Base-by-base conservation (phyloP, 441 rosid species). In the Populus hybrid region DNA sequence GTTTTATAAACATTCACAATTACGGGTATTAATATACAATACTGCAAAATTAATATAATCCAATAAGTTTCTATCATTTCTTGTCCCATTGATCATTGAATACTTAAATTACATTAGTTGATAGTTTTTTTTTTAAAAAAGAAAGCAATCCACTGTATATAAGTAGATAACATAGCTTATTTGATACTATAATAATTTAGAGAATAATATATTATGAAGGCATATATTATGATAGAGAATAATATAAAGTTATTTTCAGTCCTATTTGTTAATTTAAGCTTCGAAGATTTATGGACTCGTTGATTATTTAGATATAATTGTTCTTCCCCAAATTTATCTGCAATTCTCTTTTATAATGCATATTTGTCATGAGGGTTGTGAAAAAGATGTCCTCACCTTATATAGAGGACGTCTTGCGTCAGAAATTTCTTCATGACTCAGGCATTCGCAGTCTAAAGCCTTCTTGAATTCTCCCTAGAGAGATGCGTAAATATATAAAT, bases 401-500 rank as follows among this genome's bases (percentile, higher is more conserved):
- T 85, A 87, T 6, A 90, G 83, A 28, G 92, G 93, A 35, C 85
- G 86, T 65, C 93, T 81, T 11, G 88, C 90, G 83, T 90, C 93
- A n/a, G 87, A 80, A 77, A 84, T 81, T 63, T 67, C 40, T 70
- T 70, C 79, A 32, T 88, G 85, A 8, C 73, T 73, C 42, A 88
- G 79, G 79, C 96, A 89, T 50, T 85, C 76, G 80, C 90, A 84
- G 11, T 12, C 32, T 12, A 76, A 77, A 78, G 94, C 91, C 83
- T 81, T 84, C 42, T 69, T 12, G 30, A 78, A 66, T 67, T 88
- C 88, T 76, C 94, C 93, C 94, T 91, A 10, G n/a, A 59, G 7
- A 38, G 12, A 34, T 23, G 21, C 42, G 54, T 6, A 4, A 35
- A 21, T 11, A 40, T 1, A 40, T 63, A 18, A 38, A 36, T 18